phyloP scores from a whole-genome alignment of 2,329 filamentous ascomycete species.

The Sporothrix dimorphospora region DNA sequence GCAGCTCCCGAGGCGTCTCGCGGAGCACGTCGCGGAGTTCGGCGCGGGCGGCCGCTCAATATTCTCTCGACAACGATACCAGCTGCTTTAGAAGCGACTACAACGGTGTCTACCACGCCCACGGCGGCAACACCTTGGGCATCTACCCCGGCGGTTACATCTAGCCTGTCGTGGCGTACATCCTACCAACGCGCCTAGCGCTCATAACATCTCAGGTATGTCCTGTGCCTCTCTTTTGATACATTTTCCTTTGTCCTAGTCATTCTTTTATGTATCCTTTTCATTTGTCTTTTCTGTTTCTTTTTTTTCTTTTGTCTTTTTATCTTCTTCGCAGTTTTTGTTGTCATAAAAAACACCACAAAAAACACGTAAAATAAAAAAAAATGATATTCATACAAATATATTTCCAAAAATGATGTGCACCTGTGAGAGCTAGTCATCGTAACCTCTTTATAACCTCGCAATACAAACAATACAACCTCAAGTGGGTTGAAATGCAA shows the following conservation, averaged over 20 bases:
- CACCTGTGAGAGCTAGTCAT: not conserved
- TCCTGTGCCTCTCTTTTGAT: constrained; percentile 6
- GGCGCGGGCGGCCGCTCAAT: not conserved
- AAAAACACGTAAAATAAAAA: not conserved
- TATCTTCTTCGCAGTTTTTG: not conserved
- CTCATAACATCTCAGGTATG: not conserved
- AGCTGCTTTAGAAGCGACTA: not conserved
- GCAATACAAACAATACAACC: not conserved
- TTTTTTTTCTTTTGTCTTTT: not conserved
- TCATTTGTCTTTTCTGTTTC: not conserved
- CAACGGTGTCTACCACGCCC: not conserved
- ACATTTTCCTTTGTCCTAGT: not conserved
- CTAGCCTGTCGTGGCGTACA: too few relatives aligned
- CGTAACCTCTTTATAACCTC: not conserved
- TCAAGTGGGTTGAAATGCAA: not conserved
- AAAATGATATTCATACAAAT: not conserved
- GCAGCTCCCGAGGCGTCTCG: not conserved
- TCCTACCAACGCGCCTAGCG: not conserved
- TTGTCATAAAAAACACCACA: not conserved
- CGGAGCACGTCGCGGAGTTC: not conserved
- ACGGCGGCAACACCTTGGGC: not conserved
- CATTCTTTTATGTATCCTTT: not conserved
- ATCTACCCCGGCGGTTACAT: not conserved
- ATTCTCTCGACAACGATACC: not conserved
- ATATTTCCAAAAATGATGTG: not conserved